Evolutionary conservation across 805 yeast species (phyloP).

Genomic region (Zygoascus flipseniorum): DNA sequence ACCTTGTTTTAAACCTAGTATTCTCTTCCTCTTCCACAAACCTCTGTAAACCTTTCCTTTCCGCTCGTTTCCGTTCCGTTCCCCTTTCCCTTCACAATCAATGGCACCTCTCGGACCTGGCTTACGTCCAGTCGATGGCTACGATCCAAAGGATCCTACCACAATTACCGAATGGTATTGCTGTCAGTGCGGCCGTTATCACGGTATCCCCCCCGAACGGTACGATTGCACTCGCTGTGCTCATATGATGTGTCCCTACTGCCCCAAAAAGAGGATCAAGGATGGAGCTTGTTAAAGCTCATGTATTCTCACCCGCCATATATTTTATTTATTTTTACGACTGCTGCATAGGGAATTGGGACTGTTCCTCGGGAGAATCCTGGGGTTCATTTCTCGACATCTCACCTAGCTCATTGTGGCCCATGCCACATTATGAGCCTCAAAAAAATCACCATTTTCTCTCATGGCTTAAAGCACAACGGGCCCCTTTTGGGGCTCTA

Average conservation of each 20-base stretch:
- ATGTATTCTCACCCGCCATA: background rate
- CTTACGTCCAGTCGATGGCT: background rate
- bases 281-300: constrained; percentile 7
- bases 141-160: constrained; percentile 18
- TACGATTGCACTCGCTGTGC: constrained; percentile 25
- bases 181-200: constrained; percentile 27
- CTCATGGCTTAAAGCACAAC: too few species aligned
- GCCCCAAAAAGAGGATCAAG: constrained; percentile 20
- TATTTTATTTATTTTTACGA: background rate
- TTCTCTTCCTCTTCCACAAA: background rate
- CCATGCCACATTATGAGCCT: too few species aligned
- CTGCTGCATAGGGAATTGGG: background rate
- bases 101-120: background rate
- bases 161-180: constrained; percentile 29
- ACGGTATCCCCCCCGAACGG: constrained; percentile 22
- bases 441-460: too few species aligned
- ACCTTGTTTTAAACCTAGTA: background rate
- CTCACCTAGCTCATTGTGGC: too few species aligned
- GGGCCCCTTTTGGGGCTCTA: too few species aligned
- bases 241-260: constrained; percentile 28
- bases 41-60: background rate
- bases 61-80: too few species aligned
- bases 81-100: too few species aligned
- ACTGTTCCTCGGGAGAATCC: too few species aligned
- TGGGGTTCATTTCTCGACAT: too few species aligned